Percentiles rank a stretch among this genome's conserved stretches.
These are phyloP conservation scores for Epichloe hybrida DNA, from an alignment of 2,329 filamentous ascomycete species.

Conservation along the genomic window DNA sequence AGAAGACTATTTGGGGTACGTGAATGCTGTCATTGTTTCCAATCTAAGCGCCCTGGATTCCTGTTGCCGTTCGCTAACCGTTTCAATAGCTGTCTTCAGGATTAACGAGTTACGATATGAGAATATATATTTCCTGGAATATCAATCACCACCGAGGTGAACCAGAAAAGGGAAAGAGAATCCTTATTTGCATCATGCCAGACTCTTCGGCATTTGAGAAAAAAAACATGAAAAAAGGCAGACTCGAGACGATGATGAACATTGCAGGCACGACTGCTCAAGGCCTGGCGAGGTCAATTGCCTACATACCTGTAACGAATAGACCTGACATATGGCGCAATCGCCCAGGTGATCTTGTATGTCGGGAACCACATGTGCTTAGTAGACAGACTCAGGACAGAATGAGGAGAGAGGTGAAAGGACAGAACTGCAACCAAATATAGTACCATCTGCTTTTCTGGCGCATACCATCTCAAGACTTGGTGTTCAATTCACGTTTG, in stretches of 20 bases:
- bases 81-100: conserved; percentile 14
- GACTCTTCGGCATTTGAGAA: neutral
- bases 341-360: neutral
- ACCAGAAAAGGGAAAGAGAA: neutral
- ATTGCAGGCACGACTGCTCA: neutral
- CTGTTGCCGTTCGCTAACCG: neutral
- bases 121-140: neutral
- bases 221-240: neutral
- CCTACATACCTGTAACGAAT: neutral
- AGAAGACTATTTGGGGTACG: conserved; percentile 59
- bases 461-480: too few species aligned
- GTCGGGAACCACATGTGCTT: neutral
- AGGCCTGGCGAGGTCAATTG: neutral
- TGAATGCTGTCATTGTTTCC: neutral
- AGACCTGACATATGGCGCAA: neutral
- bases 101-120: conserved; percentile 5
- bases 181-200: neutral
- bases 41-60: neutral
- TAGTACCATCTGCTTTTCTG: too few species aligned
- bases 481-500: too few species aligned
- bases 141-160: neutral
- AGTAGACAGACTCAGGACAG: neutral
- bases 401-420: neutral
- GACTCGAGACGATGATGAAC: neutral
- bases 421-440: too few species aligned